Conservation (phyloP, 257 asterid genomes). For the Capsicum pubescens region DNA sequence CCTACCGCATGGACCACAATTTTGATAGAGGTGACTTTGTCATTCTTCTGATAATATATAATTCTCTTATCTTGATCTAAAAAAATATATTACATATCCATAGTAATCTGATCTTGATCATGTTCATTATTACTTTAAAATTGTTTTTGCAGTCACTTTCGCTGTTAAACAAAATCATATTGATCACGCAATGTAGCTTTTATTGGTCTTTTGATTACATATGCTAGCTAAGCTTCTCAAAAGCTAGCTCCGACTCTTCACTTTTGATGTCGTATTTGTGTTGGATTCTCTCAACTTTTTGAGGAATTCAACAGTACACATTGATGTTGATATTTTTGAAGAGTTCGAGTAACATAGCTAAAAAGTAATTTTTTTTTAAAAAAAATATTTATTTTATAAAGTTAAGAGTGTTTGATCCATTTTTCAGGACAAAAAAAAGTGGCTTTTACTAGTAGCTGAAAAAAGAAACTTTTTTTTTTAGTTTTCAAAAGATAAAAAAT, state of each 20-base stretch:
- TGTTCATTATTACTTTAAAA: background rate
- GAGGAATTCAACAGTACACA: too few species aligned
- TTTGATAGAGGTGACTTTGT: background rate
- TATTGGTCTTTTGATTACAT: background rate
- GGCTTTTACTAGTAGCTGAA: background rate
- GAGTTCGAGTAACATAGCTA: background rate
- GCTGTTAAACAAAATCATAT: background rate
- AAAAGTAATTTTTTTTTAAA: accelerated
- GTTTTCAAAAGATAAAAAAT: background rate
- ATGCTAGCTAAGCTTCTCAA: background rate
- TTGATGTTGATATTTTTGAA: too few species aligned
- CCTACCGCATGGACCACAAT: conserved; percentile 1
- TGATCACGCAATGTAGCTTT: background rate
- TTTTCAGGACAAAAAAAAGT: background rate
- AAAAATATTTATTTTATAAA: background rate
- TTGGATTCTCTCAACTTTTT: too few species aligned
- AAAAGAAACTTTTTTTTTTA: background rate
- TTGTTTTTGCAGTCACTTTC: background rate
- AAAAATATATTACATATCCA: background rate
- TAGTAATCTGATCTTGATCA: conserved; percentile 5
- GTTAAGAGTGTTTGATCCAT: background rate
- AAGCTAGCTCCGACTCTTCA: background rate
- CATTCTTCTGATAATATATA: background rate
- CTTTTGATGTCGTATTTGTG: too few species aligned
- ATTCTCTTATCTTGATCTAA: background rate